A percentile compares a stretch with the other conserved stretches of the same genome.
These are phyloP conservation scores for Scutellaria barbata DNA, from an alignment of 257 asterid species.

Conservation along the genomic window DNA sequence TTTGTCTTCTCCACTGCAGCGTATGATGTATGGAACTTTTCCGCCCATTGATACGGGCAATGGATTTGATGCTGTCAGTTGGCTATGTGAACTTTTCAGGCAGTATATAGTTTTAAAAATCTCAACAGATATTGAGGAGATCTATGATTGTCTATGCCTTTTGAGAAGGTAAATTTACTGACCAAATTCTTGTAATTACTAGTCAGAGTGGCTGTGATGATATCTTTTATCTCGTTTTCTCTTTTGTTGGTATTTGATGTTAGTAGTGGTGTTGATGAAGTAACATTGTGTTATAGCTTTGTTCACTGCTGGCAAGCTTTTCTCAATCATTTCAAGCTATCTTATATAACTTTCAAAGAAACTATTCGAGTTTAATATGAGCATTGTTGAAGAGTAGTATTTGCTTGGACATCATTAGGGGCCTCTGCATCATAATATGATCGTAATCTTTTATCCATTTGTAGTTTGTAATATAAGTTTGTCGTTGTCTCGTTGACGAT, in stretches of 20 bases:
- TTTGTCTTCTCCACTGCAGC: conserved; percentile 71
- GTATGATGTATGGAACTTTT: conserved; percentile 43
- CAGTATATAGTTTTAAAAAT: conserved; percentile 70
- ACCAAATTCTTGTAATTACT: conserved; percentile 8
- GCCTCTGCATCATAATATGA: background rate
- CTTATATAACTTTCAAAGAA: conserved; percentile 10
- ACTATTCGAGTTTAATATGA: conserved; percentile 8
- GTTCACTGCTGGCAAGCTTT: background rate
- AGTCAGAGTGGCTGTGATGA: background rate
- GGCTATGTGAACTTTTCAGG: conserved; percentile 71
- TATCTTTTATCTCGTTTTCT: conserved; percentile 13
- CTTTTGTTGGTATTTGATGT: conserved; percentile 15
- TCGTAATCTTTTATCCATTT: background rate
- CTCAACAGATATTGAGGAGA: conserved; percentile 85
- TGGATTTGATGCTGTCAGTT: conserved; percentile 50
- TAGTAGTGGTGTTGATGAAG: background rate
- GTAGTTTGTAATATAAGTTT: background rate
- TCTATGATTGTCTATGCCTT: conserved; percentile 66
- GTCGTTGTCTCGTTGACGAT: background rate
- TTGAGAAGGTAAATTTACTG: conserved; percentile 60
- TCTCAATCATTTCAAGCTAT: background rate
- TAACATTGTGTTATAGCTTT: background rate
- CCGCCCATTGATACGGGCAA: conserved; percentile 37
- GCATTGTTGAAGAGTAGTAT: background rate
- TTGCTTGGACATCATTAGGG: background rate